A percentile compares a stretch with the other conserved stretches of the same genome.
Conservation (phyloP, 2,329 filamentous ascomycete genomes). For the Neofusicoccum kwambonambiense region DNA sequence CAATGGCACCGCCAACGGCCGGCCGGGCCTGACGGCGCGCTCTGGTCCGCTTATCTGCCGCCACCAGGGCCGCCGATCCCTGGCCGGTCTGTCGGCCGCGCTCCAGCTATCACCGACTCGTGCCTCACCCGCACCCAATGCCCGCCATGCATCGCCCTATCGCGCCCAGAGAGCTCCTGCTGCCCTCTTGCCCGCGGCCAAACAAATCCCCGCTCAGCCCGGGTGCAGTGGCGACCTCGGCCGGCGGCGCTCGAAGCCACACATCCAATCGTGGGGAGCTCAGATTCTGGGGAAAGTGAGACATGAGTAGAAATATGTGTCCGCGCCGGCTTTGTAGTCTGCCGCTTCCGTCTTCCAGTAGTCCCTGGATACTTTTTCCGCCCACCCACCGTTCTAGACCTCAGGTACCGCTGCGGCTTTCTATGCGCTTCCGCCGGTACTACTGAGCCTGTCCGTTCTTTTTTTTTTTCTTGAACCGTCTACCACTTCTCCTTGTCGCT, state of each 20-base stretch:
- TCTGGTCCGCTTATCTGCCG: slow-evolving; percentile 9
- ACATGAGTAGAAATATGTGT: slow-evolving; percentile 11
- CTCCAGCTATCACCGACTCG: slow-evolving; percentile 8
- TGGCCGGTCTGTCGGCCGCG: slow-evolving; percentile 7
- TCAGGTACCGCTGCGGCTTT: background rate
- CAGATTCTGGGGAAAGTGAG: background rate
- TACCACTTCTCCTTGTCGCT: background rate
- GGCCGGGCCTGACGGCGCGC: background rate
- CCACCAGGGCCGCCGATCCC: slow-evolving; percentile 2
- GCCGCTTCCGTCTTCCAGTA: background rate
- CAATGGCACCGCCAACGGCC: background rate
- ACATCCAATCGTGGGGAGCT: background rate
- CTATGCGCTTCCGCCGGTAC: background rate
- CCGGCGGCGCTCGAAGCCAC: background rate
- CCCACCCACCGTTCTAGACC: background rate
- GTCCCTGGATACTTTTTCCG: background rate
- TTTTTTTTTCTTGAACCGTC: background rate
- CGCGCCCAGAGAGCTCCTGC: background rate
- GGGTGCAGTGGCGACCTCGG: background rate
- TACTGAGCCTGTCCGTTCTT: background rate
- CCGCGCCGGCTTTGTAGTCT: background rate
- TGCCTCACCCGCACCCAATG: background rate
- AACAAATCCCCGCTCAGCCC: background rate
- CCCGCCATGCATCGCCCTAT: background rate
- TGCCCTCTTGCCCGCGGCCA: background rate